Evolutionary conservation across 2,329 filamentous ascomycete species (phyloP), one percentile per base, ranked within the genome.

Genomic region (Colletotrichum echinochloae): DNA sequence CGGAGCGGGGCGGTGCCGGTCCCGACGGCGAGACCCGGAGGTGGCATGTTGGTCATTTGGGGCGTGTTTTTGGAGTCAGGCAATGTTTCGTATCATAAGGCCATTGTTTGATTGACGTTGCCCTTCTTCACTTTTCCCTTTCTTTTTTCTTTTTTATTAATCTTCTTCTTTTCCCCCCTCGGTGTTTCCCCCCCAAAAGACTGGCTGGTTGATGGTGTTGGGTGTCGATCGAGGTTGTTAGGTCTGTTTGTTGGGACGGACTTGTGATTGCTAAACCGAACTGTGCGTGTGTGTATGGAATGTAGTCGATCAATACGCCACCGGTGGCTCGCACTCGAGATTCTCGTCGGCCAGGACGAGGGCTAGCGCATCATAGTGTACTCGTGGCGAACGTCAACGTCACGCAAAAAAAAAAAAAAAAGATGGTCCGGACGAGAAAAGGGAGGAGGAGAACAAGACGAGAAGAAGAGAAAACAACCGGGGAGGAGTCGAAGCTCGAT

Each of bases 51-150:
- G 41, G 33, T 2, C 52, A 30, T 39, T 33, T 16, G 46, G 5
- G 23, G 26, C 9, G n/a, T 9, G 26, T 41, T 35, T 35, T 2
- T 51, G 48, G 8, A 11, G 52, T 49, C 23, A n/a, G 23, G 18
- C 37, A 35, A 23, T 35, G 54, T 30, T 26, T 44, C 8, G 16
- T 20, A 20, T 49, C 41, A 49, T 37, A 56, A 70, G 52, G 30
- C 52, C 67, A 70, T 70, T 30, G 30, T 63, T 62, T 30, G 51
- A 11, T 56, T 11, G 20, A 4, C n/a, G n/a, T n/a, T n/a, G n/a
- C n/a, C n/a, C n/a, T n/a, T n/a, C 7, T 23, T 23, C 20, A 12
- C 11, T 12, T 12, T 12, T 23, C 23, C 9, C 5, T 8, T n/a
- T n/a, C 6, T n/a, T 12, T 12, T 41, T 41, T 41, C 2, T 41